Evolutionary conservation across 2,329 filamentous ascomycete genomes (phyloP).

Genomic region (Penicillium sp.): DNA sequence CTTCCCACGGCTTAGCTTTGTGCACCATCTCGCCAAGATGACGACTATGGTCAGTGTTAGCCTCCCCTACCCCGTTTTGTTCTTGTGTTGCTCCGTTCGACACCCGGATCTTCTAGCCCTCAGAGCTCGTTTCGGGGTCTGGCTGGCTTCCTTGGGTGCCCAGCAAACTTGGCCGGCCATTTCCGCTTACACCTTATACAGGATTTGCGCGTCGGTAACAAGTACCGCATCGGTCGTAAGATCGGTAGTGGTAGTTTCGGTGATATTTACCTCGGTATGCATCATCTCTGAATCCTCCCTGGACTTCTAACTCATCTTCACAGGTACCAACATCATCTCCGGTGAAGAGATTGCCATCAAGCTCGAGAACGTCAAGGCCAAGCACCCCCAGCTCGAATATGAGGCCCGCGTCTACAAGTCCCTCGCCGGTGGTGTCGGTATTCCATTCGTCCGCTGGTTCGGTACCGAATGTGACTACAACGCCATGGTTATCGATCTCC

Average conservation of each 20-base stretch:
- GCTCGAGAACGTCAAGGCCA: constrained; percentile 98
- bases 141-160: not conserved
- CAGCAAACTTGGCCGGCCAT: not conserved
- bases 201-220: constrained; percentile 99
- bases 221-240: constrained; percentile 99
- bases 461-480: constrained; percentile 99
- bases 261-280: constrained; percentile 86
- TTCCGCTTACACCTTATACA: constrained; percentile 45
- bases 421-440: constrained; percentile 93
- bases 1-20: constrained; percentile 33
- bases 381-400: constrained; percentile 98
- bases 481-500: constrained; percentile 97
- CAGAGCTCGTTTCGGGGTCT: not conserved
- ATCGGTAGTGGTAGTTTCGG: constrained; percentile 97
- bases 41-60: constrained; percentile 40
- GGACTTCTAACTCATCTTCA: constrained; percentile 13
- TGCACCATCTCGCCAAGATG: constrained; percentile 33
- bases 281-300: not conserved
- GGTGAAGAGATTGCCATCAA: constrained; percentile 99
- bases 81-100: not conserved
- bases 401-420: constrained; percentile 87
- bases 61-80: not conserved
- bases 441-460: constrained; percentile 99
- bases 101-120: not conserved
- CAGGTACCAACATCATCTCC: constrained; percentile 98